Conservation (phyloP, 352 stramenopile species). For the Pythium graminicola region DNA sequence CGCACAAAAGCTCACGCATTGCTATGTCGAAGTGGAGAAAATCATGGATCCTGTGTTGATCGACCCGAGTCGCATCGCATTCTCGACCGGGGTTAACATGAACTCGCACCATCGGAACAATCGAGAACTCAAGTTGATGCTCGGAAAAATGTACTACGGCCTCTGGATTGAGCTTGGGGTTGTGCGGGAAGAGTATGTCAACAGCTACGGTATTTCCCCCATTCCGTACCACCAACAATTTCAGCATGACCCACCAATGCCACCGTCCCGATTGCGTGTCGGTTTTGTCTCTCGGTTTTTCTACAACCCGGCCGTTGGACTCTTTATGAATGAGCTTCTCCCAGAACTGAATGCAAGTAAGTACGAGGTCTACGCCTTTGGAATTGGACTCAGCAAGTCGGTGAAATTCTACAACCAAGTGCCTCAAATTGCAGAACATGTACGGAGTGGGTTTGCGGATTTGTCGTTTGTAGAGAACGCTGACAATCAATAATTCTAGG, state of each 20-base stretch:
- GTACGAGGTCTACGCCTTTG: constrained; percentile 70
- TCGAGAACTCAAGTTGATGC: constrained; percentile 41
- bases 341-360: constrained; percentile 41
- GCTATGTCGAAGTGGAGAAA: constrained; percentile 11
- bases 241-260: background rate
- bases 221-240: constrained; percentile 25
- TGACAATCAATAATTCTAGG: constrained; percentile 20
- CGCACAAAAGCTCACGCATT: background rate
- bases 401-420: constrained; percentile 39
- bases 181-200: constrained; percentile 37
- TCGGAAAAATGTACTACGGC: constrained; percentile 47
- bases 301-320: constrained; percentile 37
- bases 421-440: constrained; percentile 47
- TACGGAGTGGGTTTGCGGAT: constrained; percentile 13
- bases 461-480: background rate
- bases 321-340: constrained; percentile 64
- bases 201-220: constrained; percentile 42
- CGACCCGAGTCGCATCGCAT: constrained; percentile 44
- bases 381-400: constrained; percentile 49
- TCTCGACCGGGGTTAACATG: constrained; percentile 53
- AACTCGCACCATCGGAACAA: constrained; percentile 69
- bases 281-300: constrained; percentile 67
- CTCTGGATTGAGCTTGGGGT: constrained; percentile 34
- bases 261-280: constrained; percentile 23
- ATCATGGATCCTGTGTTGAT: constrained; percentile 34